Base-by-base conservation (phyloP, 805 yeast species). In the Maudiozyma bulderi region DNA sequence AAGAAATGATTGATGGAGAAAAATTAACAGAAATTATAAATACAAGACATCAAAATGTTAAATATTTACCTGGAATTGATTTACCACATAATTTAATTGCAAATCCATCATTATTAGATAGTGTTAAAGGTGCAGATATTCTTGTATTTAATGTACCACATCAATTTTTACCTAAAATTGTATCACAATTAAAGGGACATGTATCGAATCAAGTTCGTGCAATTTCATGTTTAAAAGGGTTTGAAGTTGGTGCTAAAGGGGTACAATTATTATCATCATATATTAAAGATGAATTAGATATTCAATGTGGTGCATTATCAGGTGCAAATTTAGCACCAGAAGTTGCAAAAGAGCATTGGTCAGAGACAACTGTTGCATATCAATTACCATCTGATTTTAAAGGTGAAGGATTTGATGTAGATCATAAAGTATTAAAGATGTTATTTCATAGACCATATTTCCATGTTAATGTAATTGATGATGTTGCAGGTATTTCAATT, bases 321-420 rank as follows among this genome's bases (percentile, higher is more conserved):
- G 99, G 99, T 54, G 99, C 99, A 49, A 93, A 93, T 73, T 76
- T 93, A 60, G 99, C 99, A 41, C 88, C 95, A 44, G 99, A 93
- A 70, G 96, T 93, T 52, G 99, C 99, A 52, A 80, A 78, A 67
- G 86, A 87, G 69, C 85, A 85, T 71, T 93, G 95, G 95, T 89
- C 96, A 20, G 99, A 93, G 72, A 93, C 99, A 52, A 90, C 99
- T 8, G 88, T 93, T 55, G 99, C 97, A 15, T 93, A 87, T 73
- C 81, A 77, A 50, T 61, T 74, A 28, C 96, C 96, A 50, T 64
- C 64, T 29, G 87, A 88, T 53, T 71, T 61, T 65, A 68, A 62
- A 52, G 75, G 75, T 47, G 66, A 60, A 39, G 73, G 74, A 47
- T 62, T 62, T 52, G 75, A 72, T 68, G 80, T 86, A 51, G 95